Percentiles rank a stretch among this genome's conserved stretches.
These are phyloP conservation scores for Canavalia gladiata DNA, from an alignment of 306 rosid species.

Conservation along the genomic window DNA sequence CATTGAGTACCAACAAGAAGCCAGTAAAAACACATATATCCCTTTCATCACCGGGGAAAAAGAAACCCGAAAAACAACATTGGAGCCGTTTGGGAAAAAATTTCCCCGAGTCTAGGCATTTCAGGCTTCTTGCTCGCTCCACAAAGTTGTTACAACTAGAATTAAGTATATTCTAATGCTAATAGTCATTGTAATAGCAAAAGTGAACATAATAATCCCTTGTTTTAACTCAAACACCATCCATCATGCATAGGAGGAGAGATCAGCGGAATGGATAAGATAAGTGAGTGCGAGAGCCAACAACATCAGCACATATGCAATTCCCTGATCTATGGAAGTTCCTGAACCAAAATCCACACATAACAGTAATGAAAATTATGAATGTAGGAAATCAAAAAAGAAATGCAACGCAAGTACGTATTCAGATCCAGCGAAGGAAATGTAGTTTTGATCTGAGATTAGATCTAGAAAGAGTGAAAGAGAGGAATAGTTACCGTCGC, in stretches of 20 bases:
- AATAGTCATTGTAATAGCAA: neutral
- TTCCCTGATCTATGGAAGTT: constrained; percentile 70
- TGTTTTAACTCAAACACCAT: neutral
- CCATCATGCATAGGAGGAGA: constrained; percentile 36
- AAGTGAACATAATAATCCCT: neutral
- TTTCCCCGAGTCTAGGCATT: neutral
- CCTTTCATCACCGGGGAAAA: neutral
- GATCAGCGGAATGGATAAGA: constrained; percentile 62
- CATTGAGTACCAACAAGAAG: neutral
- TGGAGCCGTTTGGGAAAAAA: neutral
- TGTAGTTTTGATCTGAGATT: neutral
- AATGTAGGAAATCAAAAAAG: neutral
- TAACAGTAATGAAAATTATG: no score
- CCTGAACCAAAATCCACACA: constrained; percentile 44
- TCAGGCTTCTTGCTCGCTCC: neutral
- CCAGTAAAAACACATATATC: neutral
- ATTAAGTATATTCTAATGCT: constrained; percentile 4
- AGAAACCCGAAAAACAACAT: neutral
- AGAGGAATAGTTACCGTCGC: constrained; percentile 59
- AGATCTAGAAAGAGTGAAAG: constrained; percentile 16
- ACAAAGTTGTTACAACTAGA: neutral
- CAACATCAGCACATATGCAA: constrained; percentile 69
- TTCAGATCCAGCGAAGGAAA: neutral
- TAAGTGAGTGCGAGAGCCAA: constrained; percentile 65
- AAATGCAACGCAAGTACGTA: neutral